These are phyloP conservation scores for Misopates orontium DNA, from an alignment of 257 asterid species.

Conservation along the genomic window DNA sequence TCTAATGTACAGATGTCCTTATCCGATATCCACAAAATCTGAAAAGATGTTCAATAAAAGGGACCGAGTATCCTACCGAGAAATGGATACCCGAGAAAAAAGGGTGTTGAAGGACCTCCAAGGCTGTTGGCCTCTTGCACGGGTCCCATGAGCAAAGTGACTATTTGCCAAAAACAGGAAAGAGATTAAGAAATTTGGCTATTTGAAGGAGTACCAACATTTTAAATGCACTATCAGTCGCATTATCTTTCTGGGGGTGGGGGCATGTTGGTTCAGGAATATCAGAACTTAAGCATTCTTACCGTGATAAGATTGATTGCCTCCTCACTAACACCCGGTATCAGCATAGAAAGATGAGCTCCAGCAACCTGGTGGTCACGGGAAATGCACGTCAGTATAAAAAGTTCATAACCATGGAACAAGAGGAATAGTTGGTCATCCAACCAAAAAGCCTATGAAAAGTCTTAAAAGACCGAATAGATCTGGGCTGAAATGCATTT, in stretches of 20 bases:
- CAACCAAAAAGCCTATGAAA: conserved; percentile 15
- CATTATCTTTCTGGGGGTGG: not conserved
- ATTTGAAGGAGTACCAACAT: not conserved
- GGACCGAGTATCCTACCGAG: conserved; percentile 37
- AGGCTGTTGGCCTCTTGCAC: conserved; percentile 69
- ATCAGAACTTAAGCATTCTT: conserved; percentile 27
- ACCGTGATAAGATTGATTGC: conserved; percentile 65
- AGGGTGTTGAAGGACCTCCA: conserved; percentile 67
- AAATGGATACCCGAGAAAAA: too few relatives aligned
- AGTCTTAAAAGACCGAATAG: not conserved
- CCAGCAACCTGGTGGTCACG: conserved; percentile 45
- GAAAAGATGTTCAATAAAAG: not conserved
- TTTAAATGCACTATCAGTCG: not conserved
- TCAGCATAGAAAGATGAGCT: conserved; percentile 50
- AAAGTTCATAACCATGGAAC: not conserved
- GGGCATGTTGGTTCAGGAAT: not conserved
- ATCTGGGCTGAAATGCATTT: not conserved
- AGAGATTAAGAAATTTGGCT: not conserved
- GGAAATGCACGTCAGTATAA: not conserved
- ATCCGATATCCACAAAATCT: too few relatives aligned
- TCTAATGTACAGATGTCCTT: not conserved
- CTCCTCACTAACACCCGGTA: conserved; percentile 79
- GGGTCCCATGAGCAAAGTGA: conserved; percentile 79
- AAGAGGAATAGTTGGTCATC: not conserved
- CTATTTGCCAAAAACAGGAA: conserved; percentile 30